These are phyloP conservation scores for Amyloporia xantha DNA, from an alignment of 768 basidiomycete species.

Conservation along the genomic window DNA sequence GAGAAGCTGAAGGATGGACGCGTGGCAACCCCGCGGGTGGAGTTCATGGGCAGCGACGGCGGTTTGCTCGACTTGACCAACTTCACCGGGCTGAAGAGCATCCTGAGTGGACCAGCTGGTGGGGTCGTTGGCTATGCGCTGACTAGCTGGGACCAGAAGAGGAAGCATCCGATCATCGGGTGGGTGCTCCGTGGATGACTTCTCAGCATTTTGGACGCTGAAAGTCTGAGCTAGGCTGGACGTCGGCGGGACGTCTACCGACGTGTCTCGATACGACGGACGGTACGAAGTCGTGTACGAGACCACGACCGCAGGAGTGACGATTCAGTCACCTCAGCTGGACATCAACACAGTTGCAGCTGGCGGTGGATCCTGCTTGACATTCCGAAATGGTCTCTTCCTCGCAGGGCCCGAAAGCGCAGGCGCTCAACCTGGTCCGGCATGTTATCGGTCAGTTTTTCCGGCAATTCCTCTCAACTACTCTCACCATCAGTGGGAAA, in stretches of 20 bases:
- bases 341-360: constrained; percentile 97
- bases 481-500: too few relatives aligned
- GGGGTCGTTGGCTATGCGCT: constrained; percentile 94
- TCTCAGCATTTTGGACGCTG: neutral
- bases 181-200: constrained; percentile 29
- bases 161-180: constrained; percentile 78
- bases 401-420: constrained; percentile 89
- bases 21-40: constrained; percentile 62
- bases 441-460: constrained; percentile 78
- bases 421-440: constrained; percentile 90
- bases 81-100: constrained; percentile 91
- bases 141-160: constrained; percentile 79
- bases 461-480: too few relatives aligned
- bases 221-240: constrained; percentile 49
- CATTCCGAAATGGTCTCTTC: constrained; percentile 88
- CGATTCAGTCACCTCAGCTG: constrained; percentile 86
- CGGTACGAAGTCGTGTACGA: constrained; percentile 91
- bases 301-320: constrained; percentile 91
- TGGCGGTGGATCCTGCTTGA: constrained; percentile 86
- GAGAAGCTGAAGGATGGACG: constrained; percentile 56
- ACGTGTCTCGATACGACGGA: constrained; percentile 90
- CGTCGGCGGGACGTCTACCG: constrained; percentile 94
- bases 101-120: constrained; percentile 89
- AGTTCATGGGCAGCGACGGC: constrained; percentile 96
- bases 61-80: constrained; percentile 72